Evolutionary conservation across 768 basidiomycete genomes (phyloP), one percentile per base, ranked within the genome.

Genomic region (Pholiota conissans): DNA sequence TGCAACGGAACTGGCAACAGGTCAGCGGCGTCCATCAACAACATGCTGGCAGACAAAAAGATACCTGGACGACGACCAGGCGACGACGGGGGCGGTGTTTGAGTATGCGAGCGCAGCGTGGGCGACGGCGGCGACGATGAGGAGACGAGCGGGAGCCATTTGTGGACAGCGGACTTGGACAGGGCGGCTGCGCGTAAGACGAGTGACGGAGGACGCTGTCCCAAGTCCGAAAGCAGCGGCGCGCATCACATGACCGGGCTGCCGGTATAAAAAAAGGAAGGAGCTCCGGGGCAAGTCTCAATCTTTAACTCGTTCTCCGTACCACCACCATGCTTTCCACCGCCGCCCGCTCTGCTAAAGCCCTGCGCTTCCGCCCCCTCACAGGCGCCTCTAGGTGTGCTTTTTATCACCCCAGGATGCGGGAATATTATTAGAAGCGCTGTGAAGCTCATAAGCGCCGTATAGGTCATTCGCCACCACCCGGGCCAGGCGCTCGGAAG

Each of bases 11-110:
- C 87, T 89, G 60, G 5, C 34, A 42, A 52, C n/a, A 18, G 20
- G 13, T 49, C 22, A 22, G 13, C 14, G 54, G 49, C 24, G 22
- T 22, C 34, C 37, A 32, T 49, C 46, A 26, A 3, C 9, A 26
- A 8, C 22, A 22, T 24, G 2, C 7, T 45, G 24, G 50, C 52
- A 2, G 32, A 48, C 1, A 20, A 5, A 13, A 28, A 37, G 63
- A n/a, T 67, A 89, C 90, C 76, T 78, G 42, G 80, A 74, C 22
- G 88, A 89, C 0, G 89, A 84, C 90, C 91, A 92, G 10, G 83
- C 82, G 2, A 92, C 69, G 13, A 91, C 66, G 8, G 90, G 90
- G 5, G 76, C 69, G 0, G 89, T 88, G 56, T 84, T 76, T 8
- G 80, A 81, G 70, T 83, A 89, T 3, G 86, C 87, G 28, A 80